Evolutionary conservation across 257 asterid species (phyloP).

Genomic region (Nicotiana undulata): DNA sequence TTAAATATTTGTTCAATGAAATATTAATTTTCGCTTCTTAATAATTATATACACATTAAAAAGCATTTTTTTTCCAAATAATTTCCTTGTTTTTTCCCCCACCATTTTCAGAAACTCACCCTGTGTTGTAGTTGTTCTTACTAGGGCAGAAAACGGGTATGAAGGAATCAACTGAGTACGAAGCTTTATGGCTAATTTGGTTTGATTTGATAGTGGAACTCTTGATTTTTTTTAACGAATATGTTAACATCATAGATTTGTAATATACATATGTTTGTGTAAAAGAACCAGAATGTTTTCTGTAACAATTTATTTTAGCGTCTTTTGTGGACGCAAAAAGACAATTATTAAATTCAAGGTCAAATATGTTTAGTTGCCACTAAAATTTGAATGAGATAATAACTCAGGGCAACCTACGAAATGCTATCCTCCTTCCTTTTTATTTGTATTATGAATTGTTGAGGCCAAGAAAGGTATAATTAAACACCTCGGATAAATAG

Average conservation of each 20-base stretch:
- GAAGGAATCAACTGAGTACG: slow-evolving; percentile 14
- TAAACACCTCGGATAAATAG: no score
- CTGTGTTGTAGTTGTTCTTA: slow-evolving; percentile 16
- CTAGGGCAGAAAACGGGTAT: slow-evolving; percentile 60
- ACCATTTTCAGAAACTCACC: slow-evolving; percentile 7
- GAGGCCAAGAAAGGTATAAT: no score
- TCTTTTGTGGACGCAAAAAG: not conserved
- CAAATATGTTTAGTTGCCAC: no score
- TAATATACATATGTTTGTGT: not conserved
- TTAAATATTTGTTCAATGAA: not conserved
- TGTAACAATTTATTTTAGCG: not conserved
- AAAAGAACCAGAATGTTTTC: not conserved
- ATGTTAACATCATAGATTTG: not conserved
- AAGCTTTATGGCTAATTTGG: not conserved
- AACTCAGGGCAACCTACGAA: no score
- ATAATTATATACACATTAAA: not conserved
- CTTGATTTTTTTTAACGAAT: not conserved
- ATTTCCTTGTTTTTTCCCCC: not conserved
- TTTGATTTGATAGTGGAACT: not conserved
- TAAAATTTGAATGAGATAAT: no score
- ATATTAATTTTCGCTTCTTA: not conserved
- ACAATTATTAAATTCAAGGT: no score
- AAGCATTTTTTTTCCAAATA: not conserved
- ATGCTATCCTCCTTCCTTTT: no score
- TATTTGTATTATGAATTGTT: no score